Percentiles rank a stretch among this genome's conserved stretches.
Evolutionary conservation across 1,284 basidiomycete genomes (phyloP).

Genomic region (Mycena citricolor): DNA sequence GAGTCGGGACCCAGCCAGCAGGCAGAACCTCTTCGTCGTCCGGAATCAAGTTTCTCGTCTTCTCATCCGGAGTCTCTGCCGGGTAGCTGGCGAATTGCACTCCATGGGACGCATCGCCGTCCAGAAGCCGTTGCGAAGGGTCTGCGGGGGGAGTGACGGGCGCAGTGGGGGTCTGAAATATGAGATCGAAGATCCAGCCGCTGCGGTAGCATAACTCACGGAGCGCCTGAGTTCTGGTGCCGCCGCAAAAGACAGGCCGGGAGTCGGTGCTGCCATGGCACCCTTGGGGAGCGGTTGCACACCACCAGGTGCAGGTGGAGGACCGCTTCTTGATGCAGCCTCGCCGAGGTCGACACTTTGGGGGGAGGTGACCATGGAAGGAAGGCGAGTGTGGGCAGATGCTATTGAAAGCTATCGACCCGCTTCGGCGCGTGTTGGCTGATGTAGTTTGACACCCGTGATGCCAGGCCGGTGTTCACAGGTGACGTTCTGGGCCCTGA

Average conservation of each 20-base stretch:
- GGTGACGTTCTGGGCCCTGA: too few relatives aligned
- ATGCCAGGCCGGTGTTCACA: too few relatives aligned
- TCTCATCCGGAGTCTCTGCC: conserved; percentile 11
- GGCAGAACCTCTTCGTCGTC: conserved; percentile 18
- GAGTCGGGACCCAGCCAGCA: conserved; percentile 41
- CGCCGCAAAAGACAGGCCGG: conserved; percentile 9
- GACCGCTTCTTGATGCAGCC: too few relatives aligned
- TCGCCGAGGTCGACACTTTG: too few relatives aligned
- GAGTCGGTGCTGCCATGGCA: conserved; percentile 15
- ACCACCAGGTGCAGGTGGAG: too few relatives aligned
- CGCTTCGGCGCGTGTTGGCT: too few relatives aligned
- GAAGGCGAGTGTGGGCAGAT: too few relatives aligned
- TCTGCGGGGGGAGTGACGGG: conserved; percentile 15
- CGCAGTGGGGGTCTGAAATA: not conserved
- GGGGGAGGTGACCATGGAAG: too few relatives aligned
- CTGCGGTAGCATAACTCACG: not conserved
- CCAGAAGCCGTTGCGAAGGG: conserved; percentile 20
- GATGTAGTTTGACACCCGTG: too few relatives aligned
- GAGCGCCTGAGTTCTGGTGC: too few relatives aligned
- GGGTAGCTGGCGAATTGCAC: conserved; percentile 23
- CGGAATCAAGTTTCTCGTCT: conserved; percentile 13
- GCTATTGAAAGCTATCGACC: too few relatives aligned
- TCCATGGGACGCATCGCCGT: conserved; percentile 15
- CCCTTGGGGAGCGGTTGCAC: conserved; percentile 20
- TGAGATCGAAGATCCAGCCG: not conserved